phyloP scores from a whole-genome alignment of 768 basidiomycete genomes.

The Kwoniella sp. region DNA sequence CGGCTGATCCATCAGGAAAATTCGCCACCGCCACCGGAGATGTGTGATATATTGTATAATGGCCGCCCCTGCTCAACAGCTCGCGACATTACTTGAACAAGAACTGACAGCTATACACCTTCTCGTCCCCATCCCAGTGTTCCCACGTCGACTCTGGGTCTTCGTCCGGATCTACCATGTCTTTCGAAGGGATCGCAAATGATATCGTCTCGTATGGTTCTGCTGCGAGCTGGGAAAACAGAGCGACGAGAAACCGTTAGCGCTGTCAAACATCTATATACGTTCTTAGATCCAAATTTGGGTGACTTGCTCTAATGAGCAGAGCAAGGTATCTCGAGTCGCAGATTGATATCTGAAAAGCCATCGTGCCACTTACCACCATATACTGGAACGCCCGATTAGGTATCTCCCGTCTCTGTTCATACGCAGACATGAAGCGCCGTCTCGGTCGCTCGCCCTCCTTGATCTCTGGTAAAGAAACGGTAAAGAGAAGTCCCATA shows the following conservation, averaged over 20 bases:
- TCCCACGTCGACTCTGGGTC: slow-evolving; percentile 95
- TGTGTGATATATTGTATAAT: too few species aligned
- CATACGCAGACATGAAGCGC: slow-evolving; percentile 96
- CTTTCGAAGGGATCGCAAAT: slow-evolving; percentile 96
- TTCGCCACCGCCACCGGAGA: too few species aligned
- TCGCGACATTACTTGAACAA: slow-evolving; percentile 66
- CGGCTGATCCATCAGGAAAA: too few species aligned
- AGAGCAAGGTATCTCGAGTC: too few species aligned
- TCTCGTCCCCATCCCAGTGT: slow-evolving; percentile 99
- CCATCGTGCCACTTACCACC: slow-evolving; percentile 71
- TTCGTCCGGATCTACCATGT: slow-evolving; percentile 67
- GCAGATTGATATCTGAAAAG: too few species aligned
- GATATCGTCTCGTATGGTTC: slow-evolving; percentile 99
- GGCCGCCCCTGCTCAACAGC: too few species aligned
- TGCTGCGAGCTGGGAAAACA: slow-evolving; percentile 76
- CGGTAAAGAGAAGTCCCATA: slow-evolving; percentile 96
- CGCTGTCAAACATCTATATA: too few species aligned
- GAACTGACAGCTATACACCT: slow-evolving; percentile 97
- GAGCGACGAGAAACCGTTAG: too few species aligned
- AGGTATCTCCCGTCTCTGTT: slow-evolving; percentile 90
- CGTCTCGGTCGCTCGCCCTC: slow-evolving; percentile 77
- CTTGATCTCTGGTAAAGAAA: slow-evolving; percentile 86
- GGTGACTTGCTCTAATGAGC: too few species aligned
- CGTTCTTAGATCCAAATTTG: too few species aligned
- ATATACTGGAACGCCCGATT: slow-evolving; percentile 97